A percentile compares a stretch with the other conserved stretches of the same genome.
These are phyloP conservation scores for Phytophthora fragariae DNA, from an alignment of 352 stramenopile genomes.

Conservation along the genomic window DNA sequence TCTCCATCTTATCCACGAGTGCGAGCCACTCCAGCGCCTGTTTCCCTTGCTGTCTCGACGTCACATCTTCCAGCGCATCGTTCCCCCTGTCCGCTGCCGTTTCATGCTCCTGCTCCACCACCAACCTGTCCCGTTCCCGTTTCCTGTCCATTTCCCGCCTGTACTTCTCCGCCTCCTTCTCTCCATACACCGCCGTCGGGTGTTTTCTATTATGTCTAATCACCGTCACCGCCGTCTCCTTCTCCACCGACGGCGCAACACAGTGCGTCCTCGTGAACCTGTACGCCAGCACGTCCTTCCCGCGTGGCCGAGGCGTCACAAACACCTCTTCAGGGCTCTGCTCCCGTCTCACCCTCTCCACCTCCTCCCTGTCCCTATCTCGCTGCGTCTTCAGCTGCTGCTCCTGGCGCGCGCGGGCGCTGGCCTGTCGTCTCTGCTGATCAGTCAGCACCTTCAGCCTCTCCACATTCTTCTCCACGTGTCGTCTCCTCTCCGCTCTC, in stretches of 20 bases:
- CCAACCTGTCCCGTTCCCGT: slow-evolving; percentile 42
- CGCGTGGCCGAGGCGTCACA: slow-evolving; percentile 40
- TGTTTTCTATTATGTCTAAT: slow-evolving; percentile 62
- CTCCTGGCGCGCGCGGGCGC: slow-evolving; percentile 43
- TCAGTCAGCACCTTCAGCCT: slow-evolving; percentile 48
- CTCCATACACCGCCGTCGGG: slow-evolving; percentile 38
- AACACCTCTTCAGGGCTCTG: slow-evolving; percentile 53
- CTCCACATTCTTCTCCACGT: slow-evolving; percentile 57
- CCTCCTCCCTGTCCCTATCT: slow-evolving; percentile 37
- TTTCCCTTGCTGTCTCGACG: slow-evolving; percentile 46
- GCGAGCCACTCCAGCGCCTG: slow-evolving; percentile 64
- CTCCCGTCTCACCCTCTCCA: slow-evolving; percentile 31
- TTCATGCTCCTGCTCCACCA: slow-evolving; percentile 47
- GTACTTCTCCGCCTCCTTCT: slow-evolving; percentile 53
- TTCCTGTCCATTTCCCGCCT: slow-evolving; percentile 49
- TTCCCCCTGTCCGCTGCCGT: slow-evolving; percentile 48
- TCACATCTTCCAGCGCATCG: slow-evolving; percentile 41
- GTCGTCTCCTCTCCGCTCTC: slow-evolving; percentile 37
- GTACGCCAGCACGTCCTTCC: slow-evolving; percentile 60
- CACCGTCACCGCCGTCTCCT: slow-evolving; percentile 48
- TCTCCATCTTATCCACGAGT: slow-evolving; percentile 55
- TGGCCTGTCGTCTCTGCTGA: slow-evolving; percentile 57
- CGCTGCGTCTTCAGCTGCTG: slow-evolving; percentile 43
- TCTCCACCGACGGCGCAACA: slow-evolving; percentile 15
- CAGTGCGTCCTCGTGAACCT: slow-evolving; percentile 66